A percentile compares a stretch with the other conserved stretches of the same genome.
phyloP scores from a whole-genome alignment of 73 alveolate species.

The Paramecium primaurelia region DNA sequence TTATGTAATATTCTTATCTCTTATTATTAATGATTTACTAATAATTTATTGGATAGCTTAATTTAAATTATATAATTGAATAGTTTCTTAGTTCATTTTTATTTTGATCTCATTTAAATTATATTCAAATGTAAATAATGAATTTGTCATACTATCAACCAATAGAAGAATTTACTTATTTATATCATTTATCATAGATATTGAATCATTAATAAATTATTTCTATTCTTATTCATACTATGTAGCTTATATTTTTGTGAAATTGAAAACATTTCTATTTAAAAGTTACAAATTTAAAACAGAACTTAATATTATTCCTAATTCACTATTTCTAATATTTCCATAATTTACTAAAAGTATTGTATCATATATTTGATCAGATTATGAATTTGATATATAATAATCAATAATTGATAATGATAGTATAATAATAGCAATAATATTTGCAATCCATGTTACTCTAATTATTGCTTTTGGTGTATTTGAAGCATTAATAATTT shows the following conservation, averaged over 20 bases:
- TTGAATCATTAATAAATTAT: background rate
- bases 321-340: background rate
- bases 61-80: background rate
- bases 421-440: background rate
- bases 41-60: background rate
- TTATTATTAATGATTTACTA: background rate
- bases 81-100: background rate
- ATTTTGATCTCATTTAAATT: background rate
- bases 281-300: background rate
- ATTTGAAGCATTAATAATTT: background rate
- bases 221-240: background rate
- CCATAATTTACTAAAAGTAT: background rate
- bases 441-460: background rate
- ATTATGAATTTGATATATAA: background rate
- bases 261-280: background rate
- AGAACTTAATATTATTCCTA: background rate
- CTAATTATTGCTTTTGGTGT: background rate
- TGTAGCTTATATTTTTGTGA: background rate
- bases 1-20: background rate
- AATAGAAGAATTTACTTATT: background rate
- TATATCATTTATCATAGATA: background rate
- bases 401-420: slow-evolving; percentile 37
- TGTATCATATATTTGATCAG: slow-evolving; percentile 3
- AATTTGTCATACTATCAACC: background rate
- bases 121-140: background rate